Conservation (phyloP, 2,329 filamentous ascomycete genomes). For the Macroventuria anomochaeta region DNA sequence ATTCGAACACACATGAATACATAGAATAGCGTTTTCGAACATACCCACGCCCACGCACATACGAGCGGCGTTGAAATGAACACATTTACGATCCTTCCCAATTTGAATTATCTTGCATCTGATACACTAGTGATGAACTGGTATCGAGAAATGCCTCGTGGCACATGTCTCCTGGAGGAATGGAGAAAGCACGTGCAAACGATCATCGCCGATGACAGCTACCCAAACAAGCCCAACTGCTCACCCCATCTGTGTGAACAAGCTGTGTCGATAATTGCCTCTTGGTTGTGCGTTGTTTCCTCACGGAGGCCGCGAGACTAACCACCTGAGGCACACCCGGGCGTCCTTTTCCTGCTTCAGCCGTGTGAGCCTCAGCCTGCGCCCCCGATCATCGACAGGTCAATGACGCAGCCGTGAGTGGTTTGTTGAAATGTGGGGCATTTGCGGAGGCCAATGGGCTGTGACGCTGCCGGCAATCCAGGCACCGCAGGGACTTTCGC, state of each 20-base stretch:
- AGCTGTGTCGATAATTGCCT: conserved; percentile 6
- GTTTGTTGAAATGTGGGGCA: conserved; percentile 13
- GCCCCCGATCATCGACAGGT: conserved; percentile 3
- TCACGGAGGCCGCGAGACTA: not conserved
- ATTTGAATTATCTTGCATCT: not conserved
- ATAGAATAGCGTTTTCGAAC: conserved; percentile 4
- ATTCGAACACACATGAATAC: conserved; percentile 2
- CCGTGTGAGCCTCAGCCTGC: not conserved
- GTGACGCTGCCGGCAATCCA: conserved; percentile 10
- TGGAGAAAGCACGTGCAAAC: conserved; percentile 9
- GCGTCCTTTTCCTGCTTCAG: not conserved
- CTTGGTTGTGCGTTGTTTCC: not conserved
- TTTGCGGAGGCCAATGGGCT: conserved; percentile 11
- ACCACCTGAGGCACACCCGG: not conserved
- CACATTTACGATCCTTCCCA: not conserved
- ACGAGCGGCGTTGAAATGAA: conserved; percentile 3
- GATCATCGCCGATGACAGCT: conserved; percentile 1
- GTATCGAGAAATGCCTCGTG: conserved; percentile 8
- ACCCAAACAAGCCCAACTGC: not conserved
- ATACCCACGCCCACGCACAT: not conserved
- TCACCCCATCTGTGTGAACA: not conserved
- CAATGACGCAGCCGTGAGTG: conserved; percentile 17
- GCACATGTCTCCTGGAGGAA: not conserved
- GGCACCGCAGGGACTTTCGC: conserved; percentile 10
- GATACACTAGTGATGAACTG: not conserved